Conservation (phyloP, 306 rosid species). For the Sesbania bispinosa region DNA sequence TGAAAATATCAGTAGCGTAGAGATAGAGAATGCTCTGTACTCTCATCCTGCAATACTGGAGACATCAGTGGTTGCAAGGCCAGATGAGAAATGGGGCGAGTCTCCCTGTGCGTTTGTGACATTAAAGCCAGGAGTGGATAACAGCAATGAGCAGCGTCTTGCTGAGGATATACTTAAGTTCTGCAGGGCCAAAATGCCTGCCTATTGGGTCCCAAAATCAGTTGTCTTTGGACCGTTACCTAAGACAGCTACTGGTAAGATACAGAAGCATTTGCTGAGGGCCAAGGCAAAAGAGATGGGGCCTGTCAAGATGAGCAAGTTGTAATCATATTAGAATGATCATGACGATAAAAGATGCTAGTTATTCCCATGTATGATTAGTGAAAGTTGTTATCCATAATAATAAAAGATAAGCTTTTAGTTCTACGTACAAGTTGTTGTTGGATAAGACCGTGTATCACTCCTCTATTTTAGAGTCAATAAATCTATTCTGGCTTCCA, state of each 20-base stretch:
- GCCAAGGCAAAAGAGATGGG: constrained; percentile 71
- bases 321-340: constrained; percentile 1
- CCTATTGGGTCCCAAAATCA: constrained; percentile 74
- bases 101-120: constrained; percentile 63
- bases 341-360: not conserved
- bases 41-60: constrained; percentile 67
- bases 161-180: constrained; percentile 70
- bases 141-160: constrained; percentile 46
- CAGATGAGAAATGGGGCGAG: constrained; percentile 91
- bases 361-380: not conserved
- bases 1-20: constrained; percentile 91
- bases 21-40: constrained; percentile 70
- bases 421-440: not conserved
- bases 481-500: not conserved
- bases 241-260: constrained; percentile 36
- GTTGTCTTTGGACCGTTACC: constrained; percentile 31
- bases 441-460: not conserved
- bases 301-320: constrained; percentile 43
- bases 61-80: constrained; percentile 82
- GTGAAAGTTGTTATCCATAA: not conserved
- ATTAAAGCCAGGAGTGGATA: constrained; percentile 49
- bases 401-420: not conserved
- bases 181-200: constrained; percentile 75
- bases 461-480: not conserved
- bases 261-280: constrained; percentile 83